Conservation (phyloP, 73 alveolate genomes). For the Tetrahymena malaccensis region DNA sequence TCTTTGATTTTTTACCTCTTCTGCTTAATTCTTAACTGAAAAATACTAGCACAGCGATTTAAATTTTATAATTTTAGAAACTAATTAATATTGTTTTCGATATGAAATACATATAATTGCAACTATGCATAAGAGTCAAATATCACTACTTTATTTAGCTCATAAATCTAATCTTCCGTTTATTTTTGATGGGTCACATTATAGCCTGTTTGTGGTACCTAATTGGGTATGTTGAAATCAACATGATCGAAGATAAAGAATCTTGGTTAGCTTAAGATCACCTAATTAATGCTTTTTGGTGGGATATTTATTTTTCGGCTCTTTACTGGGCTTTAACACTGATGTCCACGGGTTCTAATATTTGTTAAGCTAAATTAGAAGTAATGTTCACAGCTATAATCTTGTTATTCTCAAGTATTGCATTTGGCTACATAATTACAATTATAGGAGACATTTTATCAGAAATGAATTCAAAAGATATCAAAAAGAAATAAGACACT, state of each 20-base stretch:
- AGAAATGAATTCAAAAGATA: background rate
- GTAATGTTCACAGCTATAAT: background rate
- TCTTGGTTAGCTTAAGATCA: background rate
- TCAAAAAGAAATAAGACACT: background rate
- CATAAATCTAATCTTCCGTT: no score
- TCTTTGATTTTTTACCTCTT: background rate
- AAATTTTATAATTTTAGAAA: no score
- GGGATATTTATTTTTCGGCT: background rate
- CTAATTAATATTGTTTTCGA: no score
- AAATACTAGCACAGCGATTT: background rate
- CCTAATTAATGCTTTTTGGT: background rate
- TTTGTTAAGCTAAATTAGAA: background rate
- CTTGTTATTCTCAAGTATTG: background rate
- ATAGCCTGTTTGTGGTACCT: no score
- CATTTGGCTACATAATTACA: background rate
- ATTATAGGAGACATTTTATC: background rate
- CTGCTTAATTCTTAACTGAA: background rate
- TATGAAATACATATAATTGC: no score
- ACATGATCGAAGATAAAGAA: background rate
- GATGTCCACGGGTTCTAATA: background rate
- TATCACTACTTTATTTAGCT: no score
- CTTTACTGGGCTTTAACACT: background rate
- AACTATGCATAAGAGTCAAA: no score
- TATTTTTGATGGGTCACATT: no score
- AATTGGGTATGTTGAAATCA: background rate